phyloP scores from a whole-genome alignment of 2,329 filamentous ascomycete species.

The Ophiostoma australiae region DNA sequence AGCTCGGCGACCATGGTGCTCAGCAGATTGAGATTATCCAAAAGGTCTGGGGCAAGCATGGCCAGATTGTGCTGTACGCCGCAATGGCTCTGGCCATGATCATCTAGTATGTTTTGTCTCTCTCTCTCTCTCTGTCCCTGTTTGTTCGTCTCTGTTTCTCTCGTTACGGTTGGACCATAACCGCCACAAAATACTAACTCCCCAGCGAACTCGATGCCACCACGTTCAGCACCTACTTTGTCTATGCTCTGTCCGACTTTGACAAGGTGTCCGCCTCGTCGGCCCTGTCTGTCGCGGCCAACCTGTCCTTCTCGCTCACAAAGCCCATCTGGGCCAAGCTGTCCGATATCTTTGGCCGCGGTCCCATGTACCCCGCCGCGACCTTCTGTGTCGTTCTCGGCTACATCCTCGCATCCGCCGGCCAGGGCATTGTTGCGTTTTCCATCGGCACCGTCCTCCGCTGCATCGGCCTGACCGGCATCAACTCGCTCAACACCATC shows the following conservation, averaged over 20 bases:
- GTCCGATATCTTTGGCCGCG: slow-evolving; percentile 57
- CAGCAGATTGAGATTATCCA: slow-evolving; percentile 23
- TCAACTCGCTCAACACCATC: slow-evolving; percentile 58
- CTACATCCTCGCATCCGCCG: slow-evolving; percentile 54
- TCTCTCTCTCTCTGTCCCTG: too few relatives aligned
- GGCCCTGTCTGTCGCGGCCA: slow-evolving; percentile 32
- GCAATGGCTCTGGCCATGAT: slow-evolving; percentile 19
- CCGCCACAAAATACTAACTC: neutral
- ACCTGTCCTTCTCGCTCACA: slow-evolving; percentile 46
- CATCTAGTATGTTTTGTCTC: slow-evolving; percentile 2
- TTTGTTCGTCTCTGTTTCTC: neutral
- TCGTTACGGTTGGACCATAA: too few relatives aligned
- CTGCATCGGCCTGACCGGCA: slow-evolving; percentile 52
- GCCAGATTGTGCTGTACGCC: slow-evolving; percentile 20
- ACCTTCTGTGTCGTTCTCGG: slow-evolving; percentile 52
- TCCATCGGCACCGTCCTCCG: slow-evolving; percentile 55
- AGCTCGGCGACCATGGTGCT: slow-evolving; percentile 19
- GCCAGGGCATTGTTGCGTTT: slow-evolving; percentile 48
- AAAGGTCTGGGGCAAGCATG: slow-evolving; percentile 23
- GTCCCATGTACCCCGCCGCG: slow-evolving; percentile 54
- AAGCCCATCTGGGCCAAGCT: slow-evolving; percentile 59
- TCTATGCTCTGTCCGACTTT: slow-evolving; percentile 36
- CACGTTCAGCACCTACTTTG: slow-evolving; percentile 32
- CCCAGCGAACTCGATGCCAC: slow-evolving; percentile 31
- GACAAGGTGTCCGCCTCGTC: slow-evolving; percentile 32